Evolutionary conservation across 202 grass and related monocot genomes (phyloP).

Genomic region (Schoenoplectus tabernaemontani): DNA sequence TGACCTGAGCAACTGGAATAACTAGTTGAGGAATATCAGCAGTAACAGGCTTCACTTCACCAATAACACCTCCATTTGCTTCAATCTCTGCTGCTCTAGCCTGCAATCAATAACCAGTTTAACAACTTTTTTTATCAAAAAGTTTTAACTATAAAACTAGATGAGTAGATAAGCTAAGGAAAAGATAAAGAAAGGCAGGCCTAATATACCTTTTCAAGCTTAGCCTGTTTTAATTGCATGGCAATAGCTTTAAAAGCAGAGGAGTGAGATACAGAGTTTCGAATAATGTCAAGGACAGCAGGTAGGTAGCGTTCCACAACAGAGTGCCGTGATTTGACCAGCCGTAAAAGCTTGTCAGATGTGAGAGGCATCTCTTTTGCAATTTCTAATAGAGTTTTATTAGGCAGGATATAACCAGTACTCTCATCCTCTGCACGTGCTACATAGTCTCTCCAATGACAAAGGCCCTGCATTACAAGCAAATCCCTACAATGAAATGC

Average conservation of each 20-base stretch:
- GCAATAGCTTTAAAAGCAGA: slow-evolving; percentile 58
- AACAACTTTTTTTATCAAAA: too few relatives aligned
- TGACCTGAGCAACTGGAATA: slow-evolving; percentile 10
- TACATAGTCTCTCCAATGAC: slow-evolving; percentile 75
- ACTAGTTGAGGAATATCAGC: background rate
- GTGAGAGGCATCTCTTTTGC: slow-evolving; percentile 79
- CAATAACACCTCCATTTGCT: background rate
- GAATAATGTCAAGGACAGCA: slow-evolving; percentile 45
- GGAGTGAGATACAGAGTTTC: slow-evolving; percentile 51
- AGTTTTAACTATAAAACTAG: too few relatives aligned
- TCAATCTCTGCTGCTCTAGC: background rate
- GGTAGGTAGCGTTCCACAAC: slow-evolving; percentile 53
- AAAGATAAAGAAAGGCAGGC: slow-evolving; percentile 3
- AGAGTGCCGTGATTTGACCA: slow-evolving; percentile 54
- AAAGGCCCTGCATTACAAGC: slow-evolving; percentile 56
- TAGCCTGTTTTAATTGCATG: slow-evolving; percentile 50
- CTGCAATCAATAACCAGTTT: background rate
- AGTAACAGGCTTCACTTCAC: background rate
- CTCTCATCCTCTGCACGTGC: slow-evolving; percentile 87
- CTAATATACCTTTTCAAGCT: slow-evolving; percentile 51
- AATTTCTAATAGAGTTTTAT: slow-evolving; percentile 84
- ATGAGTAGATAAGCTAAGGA: background rate
- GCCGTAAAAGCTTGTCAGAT: slow-evolving; percentile 48
- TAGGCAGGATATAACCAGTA: slow-evolving; percentile 95
- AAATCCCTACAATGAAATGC: background rate